Percentiles rank a stretch among this genome's conserved stretches.
phyloP scores from a whole-genome alignment of 441 rosid species.

The Rhodomyrtus psidioides region DNA sequence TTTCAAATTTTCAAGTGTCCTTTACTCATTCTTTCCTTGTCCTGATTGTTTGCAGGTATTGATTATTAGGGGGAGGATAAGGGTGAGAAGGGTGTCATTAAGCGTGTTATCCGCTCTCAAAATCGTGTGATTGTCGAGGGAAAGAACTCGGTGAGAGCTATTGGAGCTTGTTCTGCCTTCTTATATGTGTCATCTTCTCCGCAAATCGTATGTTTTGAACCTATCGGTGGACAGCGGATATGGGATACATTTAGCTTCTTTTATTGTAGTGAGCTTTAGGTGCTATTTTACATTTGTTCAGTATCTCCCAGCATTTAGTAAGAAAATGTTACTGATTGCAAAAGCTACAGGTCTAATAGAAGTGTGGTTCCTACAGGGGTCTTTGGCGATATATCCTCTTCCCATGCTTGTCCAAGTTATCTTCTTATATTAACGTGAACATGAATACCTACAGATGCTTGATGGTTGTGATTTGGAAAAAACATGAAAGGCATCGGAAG shows the following conservation, averaged over 20 bases:
- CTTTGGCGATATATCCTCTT: not conserved
- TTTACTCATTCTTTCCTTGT: not conserved
- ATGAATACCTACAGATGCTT: not conserved
- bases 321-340: not conserved
- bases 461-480: not conserved
- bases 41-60: slow-evolving; percentile 32
- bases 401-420: not conserved
- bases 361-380: not conserved
- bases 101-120: slow-evolving; percentile 77
- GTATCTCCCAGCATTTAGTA: not conserved
- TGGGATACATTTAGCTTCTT: not conserved
- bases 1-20: not conserved
- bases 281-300: not conserved
- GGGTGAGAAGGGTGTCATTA: slow-evolving; percentile 67
- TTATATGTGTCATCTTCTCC: not conserved
- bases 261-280: not conserved
- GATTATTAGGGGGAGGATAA: slow-evolving; percentile 76
- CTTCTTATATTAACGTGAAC: not conserved
- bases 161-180: not conserved
- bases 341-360: not conserved
- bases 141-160: slow-evolving; percentile 52
- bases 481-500: not conserved
- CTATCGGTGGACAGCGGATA: not conserved
- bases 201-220: not conserved
- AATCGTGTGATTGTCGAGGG: slow-evolving; percentile 88